phyloP scores from a whole-genome alignment of 1,139 yeast species.

The Blastobotrys raffinosifermentans region DNA sequence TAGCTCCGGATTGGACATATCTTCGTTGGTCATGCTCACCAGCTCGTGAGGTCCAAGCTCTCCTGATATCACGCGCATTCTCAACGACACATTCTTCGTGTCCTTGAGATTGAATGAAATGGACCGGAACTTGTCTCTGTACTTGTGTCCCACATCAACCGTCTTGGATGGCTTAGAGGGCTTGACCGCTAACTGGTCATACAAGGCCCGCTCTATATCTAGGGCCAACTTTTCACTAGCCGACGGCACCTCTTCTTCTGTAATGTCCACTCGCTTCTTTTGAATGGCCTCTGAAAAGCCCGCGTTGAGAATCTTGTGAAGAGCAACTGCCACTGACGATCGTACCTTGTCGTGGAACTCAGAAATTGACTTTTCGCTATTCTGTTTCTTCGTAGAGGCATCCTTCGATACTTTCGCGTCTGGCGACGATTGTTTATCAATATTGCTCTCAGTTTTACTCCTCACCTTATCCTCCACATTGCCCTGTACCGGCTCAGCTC shows the following conservation, averaged over 20 bases:
- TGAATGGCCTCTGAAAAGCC: constrained; percentile 40
- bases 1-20: constrained; percentile 65
- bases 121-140: constrained; percentile 50
- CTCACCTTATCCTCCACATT: background rate
- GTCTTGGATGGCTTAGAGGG: constrained; percentile 21
- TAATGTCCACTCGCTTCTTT: constrained; percentile 27
- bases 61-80: constrained; percentile 42
- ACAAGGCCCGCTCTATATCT: constrained; percentile 39
- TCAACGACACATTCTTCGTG: constrained; percentile 44
- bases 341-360: constrained; percentile 31
- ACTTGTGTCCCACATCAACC: constrained; percentile 38
- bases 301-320: constrained; percentile 36
- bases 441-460: background rate
- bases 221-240: constrained; percentile 37
- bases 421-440: constrained; percentile 1
- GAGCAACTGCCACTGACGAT: constrained; percentile 38
- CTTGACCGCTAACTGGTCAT: constrained; percentile 33
- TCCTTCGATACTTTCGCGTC: constrained; percentile 1
- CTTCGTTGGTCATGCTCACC: constrained; percentile 56
- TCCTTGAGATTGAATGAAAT: constrained; percentile 50
- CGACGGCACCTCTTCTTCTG: constrained; percentile 27
- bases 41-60: constrained; percentile 45
- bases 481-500: background rate
- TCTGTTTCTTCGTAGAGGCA: background rate
- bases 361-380: background rate